phyloP scores from a whole-genome alignment of 2,329 filamentous ascomycete species.

The Penicillium sp. region DNA sequence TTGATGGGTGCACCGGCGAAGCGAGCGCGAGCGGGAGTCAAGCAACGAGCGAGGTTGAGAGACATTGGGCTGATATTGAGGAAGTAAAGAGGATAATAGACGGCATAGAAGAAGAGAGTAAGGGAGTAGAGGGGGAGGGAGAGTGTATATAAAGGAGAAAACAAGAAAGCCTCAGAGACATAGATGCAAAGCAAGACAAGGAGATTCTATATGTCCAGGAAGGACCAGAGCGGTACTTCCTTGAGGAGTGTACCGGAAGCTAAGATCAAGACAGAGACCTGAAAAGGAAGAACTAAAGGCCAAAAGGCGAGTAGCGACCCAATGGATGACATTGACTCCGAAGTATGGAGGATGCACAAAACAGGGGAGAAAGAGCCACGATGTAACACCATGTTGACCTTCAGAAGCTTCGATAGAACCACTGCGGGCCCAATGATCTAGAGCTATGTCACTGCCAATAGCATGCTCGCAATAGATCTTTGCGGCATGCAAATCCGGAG shows the following conservation, averaged over 20 bases:
- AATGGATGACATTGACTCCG: too few relatives aligned
- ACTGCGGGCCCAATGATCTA: constrained; percentile 13
- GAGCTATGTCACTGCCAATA: constrained; percentile 3
- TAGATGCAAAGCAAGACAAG: not conserved
- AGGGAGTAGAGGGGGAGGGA: not conserved
- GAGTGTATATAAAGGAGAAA: not conserved
- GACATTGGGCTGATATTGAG: constrained; percentile 10
- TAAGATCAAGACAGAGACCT: constrained; percentile 1
- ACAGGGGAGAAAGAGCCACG: too few relatives aligned
- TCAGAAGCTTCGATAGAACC: constrained; percentile 17
- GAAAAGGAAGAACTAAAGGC: constrained; percentile 15
- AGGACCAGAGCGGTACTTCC: constrained; percentile 15
- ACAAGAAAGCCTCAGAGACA: not conserved
- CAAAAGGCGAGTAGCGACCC: too few relatives aligned
- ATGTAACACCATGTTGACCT: constrained; percentile 7
- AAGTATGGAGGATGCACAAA: too few relatives aligned
- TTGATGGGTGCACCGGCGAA: constrained; percentile 6
- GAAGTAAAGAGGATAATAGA: not conserved
- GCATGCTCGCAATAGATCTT: constrained; percentile 1
- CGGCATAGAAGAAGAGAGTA: not conserved
- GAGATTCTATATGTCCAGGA: constrained; percentile 22
- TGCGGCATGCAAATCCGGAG: not conserved
- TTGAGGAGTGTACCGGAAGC: constrained; percentile 16
- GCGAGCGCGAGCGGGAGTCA: constrained; percentile 10
- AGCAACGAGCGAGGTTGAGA: constrained; percentile 7